These are phyloP conservation scores for Tylopilus rubrobrunneus DNA, from an alignment of 768 basidiomycete genomes.

Conservation along the genomic window DNA sequence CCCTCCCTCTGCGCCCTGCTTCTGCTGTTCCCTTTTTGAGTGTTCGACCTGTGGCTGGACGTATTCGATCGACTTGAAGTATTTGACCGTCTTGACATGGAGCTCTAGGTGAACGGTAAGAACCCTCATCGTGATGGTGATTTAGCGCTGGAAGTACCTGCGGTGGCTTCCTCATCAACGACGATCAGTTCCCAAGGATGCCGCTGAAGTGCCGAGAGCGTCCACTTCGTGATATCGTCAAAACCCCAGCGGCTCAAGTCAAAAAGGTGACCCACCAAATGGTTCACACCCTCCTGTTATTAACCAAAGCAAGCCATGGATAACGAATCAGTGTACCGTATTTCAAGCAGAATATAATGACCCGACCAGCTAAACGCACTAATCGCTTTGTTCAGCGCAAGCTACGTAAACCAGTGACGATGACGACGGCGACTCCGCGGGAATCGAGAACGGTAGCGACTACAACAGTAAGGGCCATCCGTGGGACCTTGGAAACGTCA, in stretches of 20 bases:
- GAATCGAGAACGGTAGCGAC: conserved; percentile 84
- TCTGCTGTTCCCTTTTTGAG: conserved; percentile 39
- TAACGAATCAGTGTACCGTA: background rate
- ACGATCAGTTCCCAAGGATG: conserved; percentile 91
- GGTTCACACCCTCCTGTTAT: conserved; percentile 85
- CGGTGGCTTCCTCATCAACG: conserved; percentile 83
- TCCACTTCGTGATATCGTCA: conserved; percentile 49
- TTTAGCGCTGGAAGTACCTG: conserved; percentile 42
- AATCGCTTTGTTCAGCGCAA: conserved; percentile 84
- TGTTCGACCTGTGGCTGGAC: conserved; percentile 79
- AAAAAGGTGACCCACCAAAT: conserved; percentile 47
- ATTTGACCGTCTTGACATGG: conserved; percentile 86
- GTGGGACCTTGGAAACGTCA: conserved; percentile 71
- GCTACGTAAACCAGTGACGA: conserved; percentile 83
- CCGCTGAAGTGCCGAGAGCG: conserved; percentile 77
- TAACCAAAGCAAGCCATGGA: background rate
- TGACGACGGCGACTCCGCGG: conserved; percentile 79
- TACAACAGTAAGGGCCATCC: conserved; percentile 89
- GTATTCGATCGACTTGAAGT: conserved; percentile 87
- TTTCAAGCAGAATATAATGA: background rate
- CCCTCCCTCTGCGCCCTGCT: conserved; percentile 31
- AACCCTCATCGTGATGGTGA: background rate
- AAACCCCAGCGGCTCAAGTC: background rate
- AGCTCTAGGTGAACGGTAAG: conserved; percentile 47
- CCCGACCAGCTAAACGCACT: conserved; percentile 39